phyloP scores from a whole-genome alignment of 371 early-diverging fungal species.

The Circinella umbellata region DNA sequence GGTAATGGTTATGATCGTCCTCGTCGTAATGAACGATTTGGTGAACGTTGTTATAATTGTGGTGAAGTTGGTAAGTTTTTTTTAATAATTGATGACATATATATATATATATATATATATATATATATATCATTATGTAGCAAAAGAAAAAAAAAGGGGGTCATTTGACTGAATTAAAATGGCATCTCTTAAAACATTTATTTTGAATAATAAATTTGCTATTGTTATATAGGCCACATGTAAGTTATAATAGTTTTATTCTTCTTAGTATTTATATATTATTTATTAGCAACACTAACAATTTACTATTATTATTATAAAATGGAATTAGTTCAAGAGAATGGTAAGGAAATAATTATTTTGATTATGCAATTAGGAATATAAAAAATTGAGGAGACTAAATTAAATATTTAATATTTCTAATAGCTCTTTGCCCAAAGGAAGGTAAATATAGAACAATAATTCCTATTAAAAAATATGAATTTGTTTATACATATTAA shows the following conservation, averaged over 20 bases:
- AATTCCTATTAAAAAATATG: neutral
- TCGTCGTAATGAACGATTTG: neutral
- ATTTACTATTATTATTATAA: no score
- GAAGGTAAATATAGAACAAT: slow-evolving; percentile 30
- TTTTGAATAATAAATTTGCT: no score
- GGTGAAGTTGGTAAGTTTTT: slow-evolving; percentile 38
- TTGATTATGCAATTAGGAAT: neutral
- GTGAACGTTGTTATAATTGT: slow-evolving; percentile 49
- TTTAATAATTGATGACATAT: neutral
- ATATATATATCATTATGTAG: no score
- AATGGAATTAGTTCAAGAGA: slow-evolving; percentile 25
- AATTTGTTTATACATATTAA: neutral
- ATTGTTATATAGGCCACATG: slow-evolving; percentile 38
- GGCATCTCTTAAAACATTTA: no score
- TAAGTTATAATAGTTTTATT: slow-evolving; percentile 24
- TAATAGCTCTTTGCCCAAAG: slow-evolving; percentile 41
- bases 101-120: no score
- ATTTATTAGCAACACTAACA: no score
- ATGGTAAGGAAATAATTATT: slow-evolving; percentile 28
- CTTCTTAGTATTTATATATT: no score
- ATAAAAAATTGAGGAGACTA: neutral
- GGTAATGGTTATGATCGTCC: no score
- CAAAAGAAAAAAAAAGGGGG: no score
- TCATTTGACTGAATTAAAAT: no score
- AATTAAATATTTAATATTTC: neutral